phyloP scores from a whole-genome alignment of 257 asterid species.

The Petrea volubilis region DNA sequence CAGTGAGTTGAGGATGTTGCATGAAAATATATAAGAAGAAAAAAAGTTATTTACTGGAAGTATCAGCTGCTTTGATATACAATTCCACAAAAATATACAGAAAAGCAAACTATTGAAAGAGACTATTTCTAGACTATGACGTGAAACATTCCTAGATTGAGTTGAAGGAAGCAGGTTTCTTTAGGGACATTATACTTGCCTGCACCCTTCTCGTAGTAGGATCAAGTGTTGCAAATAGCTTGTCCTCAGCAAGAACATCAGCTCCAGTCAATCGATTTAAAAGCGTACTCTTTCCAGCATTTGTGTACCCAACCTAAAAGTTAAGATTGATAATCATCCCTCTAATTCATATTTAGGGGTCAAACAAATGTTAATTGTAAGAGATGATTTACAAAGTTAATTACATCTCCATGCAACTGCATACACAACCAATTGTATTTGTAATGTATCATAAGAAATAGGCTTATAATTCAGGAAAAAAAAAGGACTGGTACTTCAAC shows the following conservation, averaged over 20 bases:
- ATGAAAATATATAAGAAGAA: background rate
- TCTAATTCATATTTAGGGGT: background rate
- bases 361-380: background rate
- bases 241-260: conserved; percentile 92
- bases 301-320: conserved; percentile 93
- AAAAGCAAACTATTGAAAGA: background rate
- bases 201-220: conserved; percentile 98
- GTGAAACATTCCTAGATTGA: conserved; percentile 11
- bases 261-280: conserved; percentile 90
- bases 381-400: conserved; percentile 2
- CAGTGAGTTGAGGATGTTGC: background rate
- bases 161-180: conserved; percentile 10
- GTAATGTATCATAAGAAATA: background rate
- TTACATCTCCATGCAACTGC: background rate
- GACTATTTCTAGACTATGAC: conserved; percentile 6
- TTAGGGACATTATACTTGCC: conserved; percentile 45
- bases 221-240: conserved; percentile 92
- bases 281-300: conserved; percentile 98
- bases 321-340: conserved; percentile 17
- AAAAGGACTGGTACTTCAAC: background rate
- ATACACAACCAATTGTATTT: background rate
- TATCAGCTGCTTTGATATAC: background rate
- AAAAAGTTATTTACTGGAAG: background rate
- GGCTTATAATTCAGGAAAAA: conserved; percentile 5
- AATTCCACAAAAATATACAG: background rate